phyloP scores from a whole-genome alignment of 345 rosid species.

The Citrus inodora region DNA sequence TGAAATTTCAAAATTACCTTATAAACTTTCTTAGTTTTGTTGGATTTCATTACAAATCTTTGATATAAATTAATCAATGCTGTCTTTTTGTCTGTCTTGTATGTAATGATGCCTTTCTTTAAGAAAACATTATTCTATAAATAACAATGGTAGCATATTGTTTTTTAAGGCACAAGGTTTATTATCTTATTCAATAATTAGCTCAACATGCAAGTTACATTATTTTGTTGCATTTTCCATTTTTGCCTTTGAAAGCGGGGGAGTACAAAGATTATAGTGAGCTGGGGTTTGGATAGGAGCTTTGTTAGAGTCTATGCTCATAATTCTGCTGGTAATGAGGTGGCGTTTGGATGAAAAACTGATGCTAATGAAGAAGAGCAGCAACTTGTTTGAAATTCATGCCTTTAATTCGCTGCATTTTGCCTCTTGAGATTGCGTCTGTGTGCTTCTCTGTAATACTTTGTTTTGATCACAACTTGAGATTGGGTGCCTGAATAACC shows the following conservation, averaged over 20 bases:
- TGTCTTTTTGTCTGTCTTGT: no score
- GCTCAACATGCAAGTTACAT: no score
- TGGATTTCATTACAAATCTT: neutral
- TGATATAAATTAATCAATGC: no score
- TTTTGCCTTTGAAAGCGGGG: no score
- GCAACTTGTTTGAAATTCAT: slow-evolving; percentile 25
- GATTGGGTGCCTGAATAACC: no score
- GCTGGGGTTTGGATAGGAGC: slow-evolving; percentile 25
- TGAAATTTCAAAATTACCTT: neutral
- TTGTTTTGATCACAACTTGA: no score
- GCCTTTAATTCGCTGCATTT: slow-evolving; percentile 31
- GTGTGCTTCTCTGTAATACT: slow-evolving; percentile 22
- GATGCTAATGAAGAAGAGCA: slow-evolving; percentile 10
- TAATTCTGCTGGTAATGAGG: slow-evolving; percentile 17
- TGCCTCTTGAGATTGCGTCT: slow-evolving; percentile 31
- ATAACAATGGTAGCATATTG: no score
- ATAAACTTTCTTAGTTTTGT: neutral
- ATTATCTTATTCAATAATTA: no score
- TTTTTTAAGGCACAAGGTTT: no score
- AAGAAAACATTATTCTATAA: no score
- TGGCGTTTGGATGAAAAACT: slow-evolving; percentile 37
- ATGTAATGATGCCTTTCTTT: no score
- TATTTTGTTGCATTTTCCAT: no score
- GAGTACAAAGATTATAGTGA: neutral
- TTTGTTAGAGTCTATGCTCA: slow-evolving; percentile 26